Evolutionary conservation across 1,284 basidiomycete species (phyloP).

Genomic region (Microbotryum violaceum): DNA sequence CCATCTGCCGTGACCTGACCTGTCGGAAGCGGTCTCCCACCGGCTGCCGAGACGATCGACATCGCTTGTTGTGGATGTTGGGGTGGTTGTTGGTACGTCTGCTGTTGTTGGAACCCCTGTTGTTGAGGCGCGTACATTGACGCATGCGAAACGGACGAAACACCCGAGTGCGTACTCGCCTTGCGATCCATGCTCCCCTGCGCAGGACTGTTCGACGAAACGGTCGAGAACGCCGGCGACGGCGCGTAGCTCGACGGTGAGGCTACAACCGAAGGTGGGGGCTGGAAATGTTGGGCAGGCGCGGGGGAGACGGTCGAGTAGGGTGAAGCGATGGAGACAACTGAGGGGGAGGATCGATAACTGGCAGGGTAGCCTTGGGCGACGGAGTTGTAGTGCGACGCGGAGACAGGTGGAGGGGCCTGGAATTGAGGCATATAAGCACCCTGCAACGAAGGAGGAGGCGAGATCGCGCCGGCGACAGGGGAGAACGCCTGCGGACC

Average conservation of each 20-base stretch:
- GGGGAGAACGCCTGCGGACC: neutral
- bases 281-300: neutral
- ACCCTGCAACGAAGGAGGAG: neutral
- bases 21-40: constrained; percentile 48
- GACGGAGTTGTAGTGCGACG: neutral
- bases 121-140: constrained; percentile 2
- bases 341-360: neutral
- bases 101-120: constrained; percentile 21
- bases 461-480: neutral
- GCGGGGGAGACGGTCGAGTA: neutral
- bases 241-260: constrained; percentile 32
- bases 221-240: constrained; percentile 12
- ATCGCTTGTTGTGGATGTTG: constrained; percentile 21
- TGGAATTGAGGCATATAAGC: constrained; percentile 8
- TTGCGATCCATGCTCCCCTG: constrained; percentile 19
- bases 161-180: constrained; percentile 15
- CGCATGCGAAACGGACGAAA: constrained; percentile 25
- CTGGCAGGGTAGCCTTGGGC: neutral
- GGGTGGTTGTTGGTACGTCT: constrained; percentile 12
- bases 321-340: neutral
- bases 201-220: constrained; percentile 24
- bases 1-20: constrained; percentile 70
- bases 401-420: constrained; percentile 5
- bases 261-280: constrained; percentile 24
- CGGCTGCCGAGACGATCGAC: constrained; percentile 42